Evolutionary conservation across 805 yeast species (phyloP).

Genomic region (Barnettozyma pratensis): DNA sequence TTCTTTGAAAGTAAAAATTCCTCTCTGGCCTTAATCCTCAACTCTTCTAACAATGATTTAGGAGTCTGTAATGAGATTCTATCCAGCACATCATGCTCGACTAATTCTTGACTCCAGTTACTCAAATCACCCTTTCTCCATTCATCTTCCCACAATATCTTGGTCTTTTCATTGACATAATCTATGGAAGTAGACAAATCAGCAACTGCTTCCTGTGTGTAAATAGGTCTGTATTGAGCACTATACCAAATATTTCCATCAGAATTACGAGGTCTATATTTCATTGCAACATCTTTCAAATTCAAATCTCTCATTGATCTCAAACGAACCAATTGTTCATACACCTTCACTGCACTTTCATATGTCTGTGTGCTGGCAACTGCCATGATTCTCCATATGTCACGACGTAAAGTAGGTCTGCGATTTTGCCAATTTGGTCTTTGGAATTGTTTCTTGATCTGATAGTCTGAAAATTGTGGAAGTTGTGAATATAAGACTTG

Average conservation of each 20-base stretch:
- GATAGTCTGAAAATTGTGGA: slow-evolving; percentile 48
- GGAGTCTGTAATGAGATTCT: slow-evolving; percentile 57
- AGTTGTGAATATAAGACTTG: slow-evolving; percentile 87
- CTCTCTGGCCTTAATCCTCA: slow-evolving; percentile 31
- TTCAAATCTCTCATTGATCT: slow-evolving; percentile 66
- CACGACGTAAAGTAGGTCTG: slow-evolving; percentile 74
- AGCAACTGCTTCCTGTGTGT: slow-evolving; percentile 86
- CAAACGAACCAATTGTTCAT: slow-evolving; percentile 67
- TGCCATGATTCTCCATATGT: slow-evolving; percentile 87
- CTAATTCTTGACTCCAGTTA: slow-evolving; percentile 60
- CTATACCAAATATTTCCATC: slow-evolving; percentile 83
- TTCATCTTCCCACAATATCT: slow-evolving; percentile 73
- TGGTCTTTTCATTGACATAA: slow-evolving; percentile 40
- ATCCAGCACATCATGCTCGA: slow-evolving; percentile 57
- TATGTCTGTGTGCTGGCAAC: slow-evolving; percentile 63
- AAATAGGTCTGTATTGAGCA: slow-evolving; percentile 86
- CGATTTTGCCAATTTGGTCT: slow-evolving; percentile 89
- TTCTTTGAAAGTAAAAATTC: slow-evolving; percentile 15
- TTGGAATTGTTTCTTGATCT: slow-evolving; percentile 54
- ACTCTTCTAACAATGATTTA: slow-evolving; percentile 56
- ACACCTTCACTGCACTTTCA: slow-evolving; percentile 66
- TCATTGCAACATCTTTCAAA: slow-evolving; percentile 54
- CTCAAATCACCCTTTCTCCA: slow-evolving; percentile 83
- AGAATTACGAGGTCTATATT: slow-evolving; percentile 63
- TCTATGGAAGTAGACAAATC: slow-evolving; percentile 72